phyloP scores from a whole-genome alignment of 768 basidiomycete genomes.

The Strobilomyces dryophilus region DNA sequence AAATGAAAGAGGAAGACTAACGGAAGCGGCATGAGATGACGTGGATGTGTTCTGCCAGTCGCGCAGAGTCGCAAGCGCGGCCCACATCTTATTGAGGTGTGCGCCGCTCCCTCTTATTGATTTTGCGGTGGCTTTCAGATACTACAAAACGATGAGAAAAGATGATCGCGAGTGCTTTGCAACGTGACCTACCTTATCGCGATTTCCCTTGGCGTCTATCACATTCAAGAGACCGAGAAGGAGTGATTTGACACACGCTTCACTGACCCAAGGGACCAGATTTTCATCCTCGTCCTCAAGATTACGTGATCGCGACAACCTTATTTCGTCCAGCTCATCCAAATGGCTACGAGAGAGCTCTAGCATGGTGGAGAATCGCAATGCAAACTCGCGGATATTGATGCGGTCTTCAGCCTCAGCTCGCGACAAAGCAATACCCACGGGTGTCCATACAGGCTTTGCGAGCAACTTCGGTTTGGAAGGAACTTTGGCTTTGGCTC shows the following conservation, averaged over 20 bases:
- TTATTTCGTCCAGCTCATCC: constrained; percentile 61
- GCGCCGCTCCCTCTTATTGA: constrained; percentile 50
- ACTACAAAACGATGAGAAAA: constrained; percentile 7
- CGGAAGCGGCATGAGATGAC: constrained; percentile 11
- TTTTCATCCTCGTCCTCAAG: constrained; percentile 36
- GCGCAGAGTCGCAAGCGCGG: constrained; percentile 46
- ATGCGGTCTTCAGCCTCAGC: constrained; percentile 57
- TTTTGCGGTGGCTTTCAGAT: constrained; percentile 38
- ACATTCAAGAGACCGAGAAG: constrained; percentile 58
- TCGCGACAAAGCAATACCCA: constrained; percentile 41
- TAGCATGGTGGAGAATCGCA: constrained; percentile 56
- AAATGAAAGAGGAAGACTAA: constrained; percentile 32
- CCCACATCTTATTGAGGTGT: constrained; percentile 64
- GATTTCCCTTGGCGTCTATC: constrained; percentile 41
- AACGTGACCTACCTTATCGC: constrained; percentile 26
- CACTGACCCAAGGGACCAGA: constrained; percentile 57
- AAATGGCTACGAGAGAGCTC: constrained; percentile 49
- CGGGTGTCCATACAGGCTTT: constrained; percentile 49
- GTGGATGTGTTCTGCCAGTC: constrained; percentile 23
- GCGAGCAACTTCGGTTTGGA: constrained; percentile 38
- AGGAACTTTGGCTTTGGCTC: constrained; percentile 23
- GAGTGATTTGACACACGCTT: constrained; percentile 59
- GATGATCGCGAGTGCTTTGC: background rate
- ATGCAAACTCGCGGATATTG: constrained; percentile 68
- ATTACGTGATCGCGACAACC: constrained; percentile 29